A percentile compares a stretch with the other conserved stretches of the same genome.
phyloP scores from a whole-genome alignment of 345 rosid genomes.

The Sonneratia alba region DNA sequence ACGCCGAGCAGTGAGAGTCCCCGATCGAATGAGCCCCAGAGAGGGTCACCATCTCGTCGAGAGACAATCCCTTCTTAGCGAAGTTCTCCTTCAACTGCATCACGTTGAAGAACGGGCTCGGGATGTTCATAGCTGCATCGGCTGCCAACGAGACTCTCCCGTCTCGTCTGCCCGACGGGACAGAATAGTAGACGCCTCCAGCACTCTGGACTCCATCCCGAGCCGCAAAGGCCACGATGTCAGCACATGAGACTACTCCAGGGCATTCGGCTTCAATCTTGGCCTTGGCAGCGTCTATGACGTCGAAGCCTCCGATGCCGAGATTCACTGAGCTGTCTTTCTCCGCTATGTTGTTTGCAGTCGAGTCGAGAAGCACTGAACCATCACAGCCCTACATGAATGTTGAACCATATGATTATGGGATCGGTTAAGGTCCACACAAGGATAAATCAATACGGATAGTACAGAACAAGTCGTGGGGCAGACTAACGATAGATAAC shows the following conservation, averaged over 20 bases:
- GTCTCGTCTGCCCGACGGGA: constrained; percentile 36
- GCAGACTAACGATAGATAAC: too few relatives aligned
- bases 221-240: constrained; percentile 32
- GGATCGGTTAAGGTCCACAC: too few relatives aligned
- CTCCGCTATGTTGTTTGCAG: constrained; percentile 16
- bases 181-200: constrained; percentile 16
- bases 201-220: constrained; percentile 22
- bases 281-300: constrained; percentile 29
- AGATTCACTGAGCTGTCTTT: constrained; percentile 18
- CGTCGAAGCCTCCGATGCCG: constrained; percentile 22
- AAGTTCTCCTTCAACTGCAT: constrained; percentile 1
- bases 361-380: constrained; percentile 26
- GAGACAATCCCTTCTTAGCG: constrained; percentile 4
- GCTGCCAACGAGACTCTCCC: constrained; percentile 24
- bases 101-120: constrained; percentile 4
- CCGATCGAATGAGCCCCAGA: constrained; percentile 13
- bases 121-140: constrained; percentile 20
- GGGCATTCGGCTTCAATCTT: constrained; percentile 32
- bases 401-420: neutral
- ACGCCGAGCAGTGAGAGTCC: constrained; percentile 9
- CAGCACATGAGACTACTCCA: constrained; percentile 41
- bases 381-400: constrained; percentile 12
- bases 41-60: constrained; percentile 8
- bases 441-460: too few relatives aligned
- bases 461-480: too few relatives aligned